Evolutionary conservation across 2,329 filamentous ascomycete species (phyloP).

Genomic region (Podosphaera leucotricha): DNA sequence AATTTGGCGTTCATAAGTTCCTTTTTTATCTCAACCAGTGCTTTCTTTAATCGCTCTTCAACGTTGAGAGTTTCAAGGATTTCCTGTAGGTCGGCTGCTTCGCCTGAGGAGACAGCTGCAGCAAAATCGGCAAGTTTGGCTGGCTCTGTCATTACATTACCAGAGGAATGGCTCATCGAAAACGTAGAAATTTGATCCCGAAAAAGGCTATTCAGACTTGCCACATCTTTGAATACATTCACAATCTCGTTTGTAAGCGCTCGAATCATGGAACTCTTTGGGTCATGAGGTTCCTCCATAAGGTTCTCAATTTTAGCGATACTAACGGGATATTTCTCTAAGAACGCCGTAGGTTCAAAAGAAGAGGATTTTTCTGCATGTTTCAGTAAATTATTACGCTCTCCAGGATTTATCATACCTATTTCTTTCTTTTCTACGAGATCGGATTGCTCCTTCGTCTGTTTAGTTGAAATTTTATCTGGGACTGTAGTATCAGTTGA

Average conservation of each 20-base stretch:
- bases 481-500: constrained; percentile 25
- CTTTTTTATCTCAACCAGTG: constrained; percentile 81
- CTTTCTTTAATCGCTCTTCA: constrained; percentile 78
- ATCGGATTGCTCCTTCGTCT: constrained; percentile 24
- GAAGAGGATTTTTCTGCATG: constrained; percentile 26
- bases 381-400: constrained; percentile 38
- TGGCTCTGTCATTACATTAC: constrained; percentile 86
- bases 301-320: constrained; percentile 91
- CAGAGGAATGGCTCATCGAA: constrained; percentile 80
- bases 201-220: constrained; percentile 81
- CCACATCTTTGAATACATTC: constrained; percentile 96
- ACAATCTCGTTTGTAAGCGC: constrained; percentile 95
- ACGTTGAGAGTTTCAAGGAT: constrained; percentile 75
- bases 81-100: constrained; percentile 77
- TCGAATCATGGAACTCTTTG: constrained; percentile 69
- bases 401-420: constrained; percentile 92
- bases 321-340: constrained; percentile 78
- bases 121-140: constrained; percentile 93
- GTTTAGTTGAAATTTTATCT: constrained; percentile 34
- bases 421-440: constrained; percentile 58
- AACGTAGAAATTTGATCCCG: constrained; percentile 95
- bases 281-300: constrained; percentile 67
- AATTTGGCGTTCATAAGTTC: constrained; percentile 96
- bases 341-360: constrained; percentile 75
- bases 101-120: constrained; percentile 83